Percentiles rank a stretch among this genome's conserved stretches.
phyloP scores from a whole-genome alignment of 2,329 filamentous ascomycete genomes.

The Aureobasidium sp. region DNA sequence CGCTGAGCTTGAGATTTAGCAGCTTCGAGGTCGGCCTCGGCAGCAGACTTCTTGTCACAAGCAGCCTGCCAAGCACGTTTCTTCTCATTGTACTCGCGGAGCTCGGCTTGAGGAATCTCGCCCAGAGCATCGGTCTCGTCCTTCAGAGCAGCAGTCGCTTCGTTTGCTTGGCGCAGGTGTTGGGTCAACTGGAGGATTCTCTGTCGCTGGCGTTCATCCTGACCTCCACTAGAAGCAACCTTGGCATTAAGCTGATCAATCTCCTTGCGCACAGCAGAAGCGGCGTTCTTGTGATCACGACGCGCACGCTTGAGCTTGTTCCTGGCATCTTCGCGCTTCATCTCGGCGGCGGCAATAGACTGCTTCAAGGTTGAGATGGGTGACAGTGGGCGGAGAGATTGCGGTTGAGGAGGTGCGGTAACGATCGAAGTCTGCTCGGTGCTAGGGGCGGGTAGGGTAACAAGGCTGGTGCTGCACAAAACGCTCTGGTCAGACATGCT shows the following conservation, averaged over 20 bases:
- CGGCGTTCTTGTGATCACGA: slow-evolving; percentile 64
- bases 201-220: slow-evolving; percentile 66
- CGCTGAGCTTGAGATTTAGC: slow-evolving; percentile 55
- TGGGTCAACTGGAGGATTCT: slow-evolving; percentile 68
- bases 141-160: slow-evolving; percentile 49
- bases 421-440: slow-evolving; percentile 41
- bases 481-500: slow-evolving; percentile 56
- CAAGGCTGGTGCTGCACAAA: slow-evolving; percentile 63
- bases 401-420: slow-evolving; percentile 44
- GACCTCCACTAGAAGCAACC: slow-evolving; percentile 57
- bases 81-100: slow-evolving; percentile 47
- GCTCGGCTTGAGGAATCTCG: slow-evolving; percentile 53
- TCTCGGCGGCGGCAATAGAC: slow-evolving; percentile 63
- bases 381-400: slow-evolving; percentile 62
- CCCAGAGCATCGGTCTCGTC: slow-evolving; percentile 56
- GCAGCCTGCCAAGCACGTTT: slow-evolving; percentile 51
- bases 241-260: slow-evolving; percentile 60
- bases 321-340: slow-evolving; percentile 60
- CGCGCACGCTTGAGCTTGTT: slow-evolving; percentile 59
- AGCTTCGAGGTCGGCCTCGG: slow-evolving; percentile 49
- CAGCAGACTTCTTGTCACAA: slow-evolving; percentile 40
- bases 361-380: slow-evolving; percentile 68
- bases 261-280: slow-evolving; percentile 61
- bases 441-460: slow-evolving; percentile 53
- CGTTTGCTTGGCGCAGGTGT: slow-evolving; percentile 61